phyloP scores from a whole-genome alignment of 2,329 filamentous ascomycete genomes.

The Plectosphaerella plurivora region DNA sequence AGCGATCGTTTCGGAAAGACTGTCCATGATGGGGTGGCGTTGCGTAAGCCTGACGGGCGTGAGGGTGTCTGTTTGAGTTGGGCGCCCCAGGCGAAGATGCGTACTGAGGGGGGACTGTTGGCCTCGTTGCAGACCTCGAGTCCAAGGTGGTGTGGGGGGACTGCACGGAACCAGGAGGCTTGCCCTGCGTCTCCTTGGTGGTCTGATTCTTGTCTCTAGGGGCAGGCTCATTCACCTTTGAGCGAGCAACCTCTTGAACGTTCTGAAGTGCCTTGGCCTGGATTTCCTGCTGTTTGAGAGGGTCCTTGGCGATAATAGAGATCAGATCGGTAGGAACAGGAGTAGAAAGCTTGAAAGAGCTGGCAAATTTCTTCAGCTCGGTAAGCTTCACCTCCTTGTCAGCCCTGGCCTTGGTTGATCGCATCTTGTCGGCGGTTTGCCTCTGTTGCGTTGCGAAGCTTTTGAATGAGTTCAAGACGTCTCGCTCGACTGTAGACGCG shows the following conservation, averaged over 20 bases:
- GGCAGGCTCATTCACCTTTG: constrained; percentile 34
- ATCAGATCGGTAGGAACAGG: constrained; percentile 90
- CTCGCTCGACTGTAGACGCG: constrained; percentile 56
- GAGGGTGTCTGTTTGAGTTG: constrained; percentile 37
- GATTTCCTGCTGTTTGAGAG: constrained; percentile 89
- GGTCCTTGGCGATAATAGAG: constrained; percentile 93
- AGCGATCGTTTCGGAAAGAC: constrained; percentile 44
- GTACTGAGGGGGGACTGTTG: constrained; percentile 16
- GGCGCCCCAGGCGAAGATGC: not conserved
- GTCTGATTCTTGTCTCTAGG: constrained; percentile 50
- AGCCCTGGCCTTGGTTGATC: constrained; percentile 54
- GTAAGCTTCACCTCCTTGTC: constrained; percentile 92
- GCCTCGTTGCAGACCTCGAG: constrained; percentile 23
- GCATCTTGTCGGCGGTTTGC: constrained; percentile 49
- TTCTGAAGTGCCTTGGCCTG: constrained; percentile 81
- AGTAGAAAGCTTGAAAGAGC: constrained; percentile 89
- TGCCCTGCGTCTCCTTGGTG: constrained; percentile 42
- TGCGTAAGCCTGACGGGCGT: constrained; percentile 43
- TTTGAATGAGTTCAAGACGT: constrained; percentile 61
- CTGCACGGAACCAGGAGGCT: constrained; percentile 19
- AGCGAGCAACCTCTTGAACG: constrained; percentile 55
- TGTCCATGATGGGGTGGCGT: constrained; percentile 41
- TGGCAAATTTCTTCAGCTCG: constrained; percentile 91
- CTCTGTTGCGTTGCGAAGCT: constrained; percentile 56
- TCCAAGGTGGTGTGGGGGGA: constrained; percentile 16